Base-by-base conservation (phyloP, 805 yeast genomes). In the Barnettozyma populi region DNA sequence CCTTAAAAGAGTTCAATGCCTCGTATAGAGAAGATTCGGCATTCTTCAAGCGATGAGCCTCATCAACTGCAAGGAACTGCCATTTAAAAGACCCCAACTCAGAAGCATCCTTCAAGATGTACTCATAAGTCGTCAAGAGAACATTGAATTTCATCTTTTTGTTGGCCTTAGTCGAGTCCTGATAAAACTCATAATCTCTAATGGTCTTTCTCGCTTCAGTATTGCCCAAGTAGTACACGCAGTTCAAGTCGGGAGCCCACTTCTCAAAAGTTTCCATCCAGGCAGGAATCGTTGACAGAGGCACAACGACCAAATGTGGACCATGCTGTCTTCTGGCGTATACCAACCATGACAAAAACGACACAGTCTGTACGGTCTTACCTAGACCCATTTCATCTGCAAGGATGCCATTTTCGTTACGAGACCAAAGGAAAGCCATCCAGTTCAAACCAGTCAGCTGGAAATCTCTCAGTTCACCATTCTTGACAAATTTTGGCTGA, bases 331-430 rank as follows among this genome's bases (percentile, higher is more conserved):
- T 80, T 64, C 99, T 80, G 5, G 97, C 95, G 65, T 86, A 94
- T 36, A 94, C 80, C 44, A 94, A 75, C 98, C 99, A 94, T 41
- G 96, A 86, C 53, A 94, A 72, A 61, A 94, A 94, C 2, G 96
- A 78, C 13, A 94, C 96, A 0, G 98, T 94, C 68, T 94, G 99
- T 14, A 94, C 97, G 9, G 99, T 94, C 63, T 94, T 94, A 53
- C 99, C 99, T 46, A 94, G 75, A 47, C 99, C 99, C 99, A 94
- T 94, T 67, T 94, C 99, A 71, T 94, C 99, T 5, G 99, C 99
- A 37, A 94, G 71, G 44, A 94, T 94, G 47, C 99, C 98, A 66
- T 94, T 94, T 69, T 94, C 97, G 66, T 92, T 88, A 60, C 97
- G 79, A 4, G 96, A 88, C 99, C 99, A 94, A 52, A 94, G 71